These are phyloP conservation scores for Canna indica DNA, from an alignment of 176 grass and related monocot genomes.

Conservation along the genomic window DNA sequence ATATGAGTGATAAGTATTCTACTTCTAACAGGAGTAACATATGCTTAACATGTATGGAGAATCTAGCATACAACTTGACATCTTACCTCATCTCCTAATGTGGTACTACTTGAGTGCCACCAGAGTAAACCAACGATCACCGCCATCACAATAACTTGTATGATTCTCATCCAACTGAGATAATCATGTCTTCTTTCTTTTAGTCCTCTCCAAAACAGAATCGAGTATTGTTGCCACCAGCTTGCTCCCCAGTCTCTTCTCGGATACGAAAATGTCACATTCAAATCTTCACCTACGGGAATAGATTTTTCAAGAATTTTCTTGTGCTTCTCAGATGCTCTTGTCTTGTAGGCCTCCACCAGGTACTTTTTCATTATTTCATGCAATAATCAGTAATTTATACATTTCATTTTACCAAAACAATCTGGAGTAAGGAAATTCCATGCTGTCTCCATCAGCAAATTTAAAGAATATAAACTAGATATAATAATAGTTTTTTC, in stretches of 20 bases:
- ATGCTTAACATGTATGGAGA: too few species aligned
- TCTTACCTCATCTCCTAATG: conserved; percentile 68
- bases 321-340: conserved; percentile 60
- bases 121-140: conserved; percentile 88
- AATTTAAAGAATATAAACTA: not conserved
- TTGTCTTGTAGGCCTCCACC: conserved; percentile 61
- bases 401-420: not conserved
- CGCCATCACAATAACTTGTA: conserved; percentile 75
- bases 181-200: conserved; percentile 88
- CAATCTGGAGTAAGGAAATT: not conserved
- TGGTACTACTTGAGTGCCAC: conserved; percentile 58
- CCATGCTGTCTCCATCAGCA: not conserved
- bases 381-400: not conserved
- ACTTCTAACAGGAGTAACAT: too few species aligned
- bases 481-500: not conserved
- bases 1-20: too few species aligned
- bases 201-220: conserved; percentile 82
- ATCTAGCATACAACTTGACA: not conserved
- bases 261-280: conserved; percentile 36
- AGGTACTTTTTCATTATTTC: conserved; percentile 48
- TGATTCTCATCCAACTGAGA: conserved; percentile 96
- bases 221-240: conserved; percentile 81
- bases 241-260: conserved; percentile 79
- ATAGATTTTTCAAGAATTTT: conserved; percentile 39
- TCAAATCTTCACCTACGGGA: conserved; percentile 42